A percentile compares a stretch with the other conserved stretches of the same genome.
Conservation (phyloP, 768 basidiomycete species). For the Russula foetens region DNA sequence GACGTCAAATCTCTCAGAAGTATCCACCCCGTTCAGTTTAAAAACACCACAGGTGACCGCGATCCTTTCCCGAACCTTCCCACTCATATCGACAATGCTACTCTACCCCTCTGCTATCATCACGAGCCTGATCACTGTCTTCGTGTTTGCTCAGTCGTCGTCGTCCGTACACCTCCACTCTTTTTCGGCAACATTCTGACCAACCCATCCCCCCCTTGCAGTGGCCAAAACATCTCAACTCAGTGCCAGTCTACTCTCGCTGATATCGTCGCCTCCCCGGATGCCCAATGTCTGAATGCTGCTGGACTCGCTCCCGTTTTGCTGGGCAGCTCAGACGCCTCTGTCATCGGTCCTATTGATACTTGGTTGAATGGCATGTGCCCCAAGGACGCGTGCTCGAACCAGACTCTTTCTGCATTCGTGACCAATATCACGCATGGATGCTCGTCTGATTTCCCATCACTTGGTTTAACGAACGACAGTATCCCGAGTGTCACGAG, state of each 20-base stretch:
- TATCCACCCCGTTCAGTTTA: neutral
- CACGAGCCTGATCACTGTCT: constrained; percentile 17
- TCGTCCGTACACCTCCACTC: constrained; percentile 1
- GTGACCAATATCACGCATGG: constrained; percentile 46
- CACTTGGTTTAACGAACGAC: constrained; percentile 18
- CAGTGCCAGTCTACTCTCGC: constrained; percentile 43
- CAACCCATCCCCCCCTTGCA: neutral
- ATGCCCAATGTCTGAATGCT: constrained; percentile 45
- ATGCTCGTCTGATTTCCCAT: constrained; percentile 36
- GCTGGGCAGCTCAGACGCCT: constrained; percentile 27
- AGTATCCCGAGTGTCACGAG: constrained; percentile 26
- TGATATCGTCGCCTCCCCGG: constrained; percentile 33
- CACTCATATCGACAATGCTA: neutral
- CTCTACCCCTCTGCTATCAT: neutral
- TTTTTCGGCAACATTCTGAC: neutral
- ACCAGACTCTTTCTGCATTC: constrained; percentile 48
- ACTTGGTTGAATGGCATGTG: constrained; percentile 57
- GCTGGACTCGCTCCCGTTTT: constrained; percentile 36
- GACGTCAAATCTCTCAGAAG: neutral
- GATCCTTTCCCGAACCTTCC: neutral
- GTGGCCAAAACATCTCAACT: constrained; percentile 33
- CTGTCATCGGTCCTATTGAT: constrained; percentile 43
- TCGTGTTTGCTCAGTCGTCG: constrained; percentile 21
- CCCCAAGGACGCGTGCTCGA: constrained; percentile 43
- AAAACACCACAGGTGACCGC: neutral